phyloP scores from a whole-genome alignment of 1,284 basidiomycete species.

The Cutaneotrichosporon spelunceum region DNA sequence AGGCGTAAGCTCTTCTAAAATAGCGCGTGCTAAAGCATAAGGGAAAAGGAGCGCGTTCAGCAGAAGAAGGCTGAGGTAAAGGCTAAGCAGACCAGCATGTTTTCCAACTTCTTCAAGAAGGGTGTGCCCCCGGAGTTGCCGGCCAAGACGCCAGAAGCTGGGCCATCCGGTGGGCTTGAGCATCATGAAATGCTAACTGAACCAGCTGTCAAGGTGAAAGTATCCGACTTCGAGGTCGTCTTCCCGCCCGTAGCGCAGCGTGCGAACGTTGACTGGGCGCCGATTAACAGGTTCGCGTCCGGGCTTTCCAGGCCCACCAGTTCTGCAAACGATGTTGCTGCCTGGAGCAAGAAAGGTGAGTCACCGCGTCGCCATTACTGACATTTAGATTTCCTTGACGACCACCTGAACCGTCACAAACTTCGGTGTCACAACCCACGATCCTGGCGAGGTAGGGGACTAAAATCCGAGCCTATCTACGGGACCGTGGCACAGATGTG shows the following conservation, averaged over 20 bases:
- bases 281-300: slow-evolving; percentile 26
- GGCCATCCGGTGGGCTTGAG: slow-evolving; percentile 25
- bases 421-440: slow-evolving; percentile 2
- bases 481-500: slow-evolving; percentile 42
- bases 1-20: slow-evolving; percentile 16
- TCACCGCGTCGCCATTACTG: not conserved
- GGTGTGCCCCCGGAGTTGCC: not conserved
- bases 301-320: not conserved
- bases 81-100: slow-evolving; percentile 37
- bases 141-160: not conserved
- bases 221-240: slow-evolving; percentile 29
- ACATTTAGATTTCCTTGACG: slow-evolving; percentile 31
- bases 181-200: not conserved
- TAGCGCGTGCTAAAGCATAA: slow-evolving; percentile 16
- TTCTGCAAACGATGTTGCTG: not conserved
- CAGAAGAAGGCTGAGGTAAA: slow-evolving; percentile 34
- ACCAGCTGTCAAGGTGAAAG: not conserved
- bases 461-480: slow-evolving; percentile 40
- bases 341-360: slow-evolving; percentile 15
- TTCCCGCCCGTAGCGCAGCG: slow-evolving; percentile 34
- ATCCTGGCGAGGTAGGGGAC: slow-evolving; percentile 24
- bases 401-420: slow-evolving; percentile 30
- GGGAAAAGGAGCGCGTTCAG: slow-evolving; percentile 37
- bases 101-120: slow-evolving; percentile 39
- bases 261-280: slow-evolving; percentile 36